Evolutionary conservation across 2,329 filamentous ascomycete species (phyloP).

Genomic region (Raffaelea deltoideospora): DNA sequence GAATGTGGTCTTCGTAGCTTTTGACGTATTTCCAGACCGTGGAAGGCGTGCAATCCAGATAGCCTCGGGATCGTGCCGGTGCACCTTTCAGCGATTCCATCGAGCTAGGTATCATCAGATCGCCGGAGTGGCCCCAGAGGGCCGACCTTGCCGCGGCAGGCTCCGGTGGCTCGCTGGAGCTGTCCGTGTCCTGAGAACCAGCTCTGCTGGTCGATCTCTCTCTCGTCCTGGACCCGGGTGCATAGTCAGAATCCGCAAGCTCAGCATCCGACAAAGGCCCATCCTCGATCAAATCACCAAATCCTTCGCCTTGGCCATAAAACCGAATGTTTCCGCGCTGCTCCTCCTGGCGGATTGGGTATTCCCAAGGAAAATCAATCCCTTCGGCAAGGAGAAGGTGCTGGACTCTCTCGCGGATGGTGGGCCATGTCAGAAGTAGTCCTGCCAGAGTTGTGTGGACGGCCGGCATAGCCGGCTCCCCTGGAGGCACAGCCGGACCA

Average conservation of each 20-base stretch:
- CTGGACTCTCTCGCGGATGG: slow-evolving; percentile 49
- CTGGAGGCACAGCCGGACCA: slow-evolving; percentile 35
- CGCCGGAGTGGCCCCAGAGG: slow-evolving; percentile 45
- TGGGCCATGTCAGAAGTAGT: slow-evolving; percentile 58
- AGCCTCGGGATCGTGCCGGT: slow-evolving; percentile 24
- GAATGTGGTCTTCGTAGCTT: slow-evolving; percentile 44
- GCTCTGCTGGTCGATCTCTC: slow-evolving; percentile 14
- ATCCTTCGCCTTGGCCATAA: slow-evolving; percentile 66
- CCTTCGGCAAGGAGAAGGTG: slow-evolving; percentile 30
- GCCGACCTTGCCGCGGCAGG: slow-evolving; percentile 38
- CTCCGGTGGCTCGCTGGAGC: slow-evolving; percentile 27
- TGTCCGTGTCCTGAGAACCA: slow-evolving; percentile 22
- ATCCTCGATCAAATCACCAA: slow-evolving; percentile 29
- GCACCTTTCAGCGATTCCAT: slow-evolving; percentile 19
- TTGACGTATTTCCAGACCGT: slow-evolving; percentile 38
- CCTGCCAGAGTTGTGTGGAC: slow-evolving; percentile 88
- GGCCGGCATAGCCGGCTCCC: slow-evolving; percentile 57
- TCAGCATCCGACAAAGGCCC: no score
- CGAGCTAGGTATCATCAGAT: slow-evolving; percentile 25
- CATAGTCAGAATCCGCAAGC: no score
- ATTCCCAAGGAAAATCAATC: slow-evolving; percentile 47
- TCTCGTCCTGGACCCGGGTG: no score
- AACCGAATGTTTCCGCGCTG: slow-evolving; percentile 58
- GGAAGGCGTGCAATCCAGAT: slow-evolving; percentile 35
- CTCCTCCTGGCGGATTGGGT: slow-evolving; percentile 64